These are phyloP conservation scores for Priceomyces carsonii DNA, from an alignment of 805 yeast genomes.

Conservation along the genomic window DNA sequence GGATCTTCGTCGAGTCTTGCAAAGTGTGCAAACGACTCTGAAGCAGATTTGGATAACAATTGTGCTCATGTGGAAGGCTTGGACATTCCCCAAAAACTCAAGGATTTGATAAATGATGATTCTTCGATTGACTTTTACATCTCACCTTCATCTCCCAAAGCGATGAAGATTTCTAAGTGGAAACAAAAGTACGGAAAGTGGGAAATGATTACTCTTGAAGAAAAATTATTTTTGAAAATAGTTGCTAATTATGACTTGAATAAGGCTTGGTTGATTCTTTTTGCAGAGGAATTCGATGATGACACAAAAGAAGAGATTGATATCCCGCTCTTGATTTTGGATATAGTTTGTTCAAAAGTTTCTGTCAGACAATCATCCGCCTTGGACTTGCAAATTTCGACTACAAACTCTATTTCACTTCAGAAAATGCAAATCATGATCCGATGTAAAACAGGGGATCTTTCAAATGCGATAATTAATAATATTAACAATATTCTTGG, in stretches of 20 bases:
- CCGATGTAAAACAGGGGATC: slow-evolving; percentile 30
- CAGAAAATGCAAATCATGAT: slow-evolving; percentile 31
- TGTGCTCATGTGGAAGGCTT: slow-evolving; percentile 20
- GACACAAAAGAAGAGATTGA: slow-evolving; percentile 31
- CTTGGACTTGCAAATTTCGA: slow-evolving; percentile 37
- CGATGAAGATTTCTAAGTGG: slow-evolving; percentile 45
- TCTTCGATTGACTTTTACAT: slow-evolving; percentile 38
- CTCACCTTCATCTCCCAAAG: slow-evolving; percentile 31
- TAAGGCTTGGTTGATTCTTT: slow-evolving; percentile 39
- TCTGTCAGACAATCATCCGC: slow-evolving; percentile 36
- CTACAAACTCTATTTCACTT: slow-evolving; percentile 31
- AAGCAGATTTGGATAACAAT: slow-evolving; percentile 3
- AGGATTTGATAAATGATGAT: slow-evolving; percentile 38
- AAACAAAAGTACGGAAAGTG: slow-evolving; percentile 42
- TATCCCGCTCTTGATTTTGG: slow-evolving; percentile 36
- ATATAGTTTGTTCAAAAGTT: slow-evolving; percentile 22
- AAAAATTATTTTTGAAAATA: slow-evolving; percentile 37
- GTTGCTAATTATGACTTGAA: slow-evolving; percentile 35
- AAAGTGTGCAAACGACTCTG: background rate
- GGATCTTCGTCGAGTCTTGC: slow-evolving; percentile 9
- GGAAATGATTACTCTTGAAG: slow-evolving; percentile 43
- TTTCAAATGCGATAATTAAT: slow-evolving; percentile 23
- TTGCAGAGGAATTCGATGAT: slow-evolving; percentile 39
- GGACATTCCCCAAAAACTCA: slow-evolving; percentile 36
- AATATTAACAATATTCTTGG: slow-evolving; percentile 31